Evolutionary conservation across 306 rosid genomes (phyloP), one percentile per base, ranked within the genome.

Genomic region (Vigna angularis): DNA sequence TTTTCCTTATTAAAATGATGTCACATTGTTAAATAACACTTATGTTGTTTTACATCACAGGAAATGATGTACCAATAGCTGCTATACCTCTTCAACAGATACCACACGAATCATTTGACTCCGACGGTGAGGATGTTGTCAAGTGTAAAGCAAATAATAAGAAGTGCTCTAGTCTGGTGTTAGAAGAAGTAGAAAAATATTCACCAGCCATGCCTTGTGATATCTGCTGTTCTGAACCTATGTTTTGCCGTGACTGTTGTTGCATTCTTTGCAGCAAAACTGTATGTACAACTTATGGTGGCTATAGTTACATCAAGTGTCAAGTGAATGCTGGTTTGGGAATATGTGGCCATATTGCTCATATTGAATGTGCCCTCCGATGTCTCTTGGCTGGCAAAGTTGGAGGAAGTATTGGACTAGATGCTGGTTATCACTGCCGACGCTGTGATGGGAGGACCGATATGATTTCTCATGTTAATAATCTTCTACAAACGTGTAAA

Each of bases 341-440:
- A 72, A 85, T 88, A n/a, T 95, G 99, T 78, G 97, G 90, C 52
- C 99, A 95, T 80, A 77, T 88, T 84, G 89, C 96, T 6, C 99
- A 95, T 79, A 36, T 93, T 80, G 90, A 87, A 47, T 95, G 99
- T 20, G 98, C 94, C 40, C 84, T 95, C 56, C 85, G 91, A 57
- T 63, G 87, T 51, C 83, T 74, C 74, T 57, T 86, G 88, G 99
- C 98, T 56, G 98, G 99, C 75, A 88, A 90, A 2, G 88, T 95
- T 36, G 94, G 93, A 69, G 88, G 90, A 80, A 86, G 73, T 66
- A 89, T 95, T 71, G 94, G 91, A 20, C 75, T 95, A 72, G 93
- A 95, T 76, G 83, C 85, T 1, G 96, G 86, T 81, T 95, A 91
- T 75, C 82, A 85, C 82, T 95, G 99, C 71, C 87, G 94, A 18